Evolutionary conservation across 306 rosid species (phyloP).

Genomic region (Pyrus bretschneideri): DNA sequence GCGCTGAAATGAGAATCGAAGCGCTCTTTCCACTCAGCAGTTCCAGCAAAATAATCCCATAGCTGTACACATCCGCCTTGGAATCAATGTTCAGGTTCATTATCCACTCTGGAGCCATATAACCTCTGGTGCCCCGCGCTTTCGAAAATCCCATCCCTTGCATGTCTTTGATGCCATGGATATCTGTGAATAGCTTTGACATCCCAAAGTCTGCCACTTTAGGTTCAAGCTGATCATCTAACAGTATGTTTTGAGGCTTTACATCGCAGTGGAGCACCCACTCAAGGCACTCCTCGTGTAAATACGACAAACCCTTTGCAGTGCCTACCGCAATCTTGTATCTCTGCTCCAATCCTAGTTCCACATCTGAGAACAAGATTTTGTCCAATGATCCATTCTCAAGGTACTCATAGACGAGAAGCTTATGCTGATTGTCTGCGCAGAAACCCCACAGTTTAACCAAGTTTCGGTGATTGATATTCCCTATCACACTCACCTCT

Average conservation of each 20-base stretch:
- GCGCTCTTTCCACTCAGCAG: slow-evolving; percentile 27
- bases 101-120: slow-evolving; percentile 47
- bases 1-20: not conserved
- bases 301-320: slow-evolving; percentile 36
- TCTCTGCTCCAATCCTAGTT: slow-evolving; percentile 26
- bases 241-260: slow-evolving; percentile 39
- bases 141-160: slow-evolving; percentile 20
- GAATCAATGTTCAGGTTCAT: slow-evolving; percentile 31
- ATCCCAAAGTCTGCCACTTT: slow-evolving; percentile 41
- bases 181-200: slow-evolving; percentile 33
- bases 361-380: slow-evolving; percentile 12
- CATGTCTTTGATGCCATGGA: slow-evolving; percentile 11
- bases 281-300: slow-evolving; percentile 44
- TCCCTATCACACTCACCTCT: slow-evolving; percentile 37
- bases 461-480: slow-evolving; percentile 33
- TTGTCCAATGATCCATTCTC: slow-evolving; percentile 34
- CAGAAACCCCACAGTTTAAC: slow-evolving; percentile 41
- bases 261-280: slow-evolving; percentile 39
- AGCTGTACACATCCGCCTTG: slow-evolving; percentile 40
- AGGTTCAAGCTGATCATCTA: slow-evolving; percentile 24
- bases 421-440: slow-evolving; percentile 21
- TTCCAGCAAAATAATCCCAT: slow-evolving; percentile 37
- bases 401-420: slow-evolving; percentile 33
- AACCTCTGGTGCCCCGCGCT: slow-evolving; percentile 41
- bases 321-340: slow-evolving; percentile 34